Base-by-base conservation (phyloP, 2,329 filamentous ascomycete genomes). In the Eurotiales sp. region DNA sequence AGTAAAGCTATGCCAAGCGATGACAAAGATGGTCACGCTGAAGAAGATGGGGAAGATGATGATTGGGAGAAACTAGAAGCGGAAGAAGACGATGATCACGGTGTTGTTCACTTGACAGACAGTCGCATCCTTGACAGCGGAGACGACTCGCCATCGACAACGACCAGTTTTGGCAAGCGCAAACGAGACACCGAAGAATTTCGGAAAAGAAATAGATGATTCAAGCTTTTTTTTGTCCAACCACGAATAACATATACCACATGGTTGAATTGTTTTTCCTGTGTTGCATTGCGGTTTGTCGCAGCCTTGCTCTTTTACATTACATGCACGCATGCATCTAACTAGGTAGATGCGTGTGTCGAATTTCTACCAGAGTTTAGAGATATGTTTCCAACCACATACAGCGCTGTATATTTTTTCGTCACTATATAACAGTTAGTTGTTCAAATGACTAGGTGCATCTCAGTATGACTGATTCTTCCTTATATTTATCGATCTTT, bases 1-100 rank as follows among this genome's bases (percentile, higher is more conserved):
- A 10, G n/a, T 10, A 21, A 41, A 50, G 10, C 30, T 14, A 30
- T 29, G 12, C 14, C 47, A 2, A 34, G 11, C 19, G 34, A 27
- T 12, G 37, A 23, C 8, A 34, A 42, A 29, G 27, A 56, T 8
- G 27, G 50, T 25, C 15, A 41, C 7, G 44, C 48, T 37, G 43
- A 50, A 10, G 50, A 51, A 43, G 56, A 62, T 5, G 58, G 64
- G 11, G 63, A 65, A 0, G 70, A 73, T 44, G 70, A 70, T n/a
- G 70, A 69, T 27, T 72, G 70, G 70, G 69, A 72, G 50, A 72
- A 71, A 53, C 62, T 73, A 12, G 69, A 72, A 51, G 62, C 58
- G 1, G 63, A 68, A 32, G 69, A 72, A 8, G 61, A 65, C 12
- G 67, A 63, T 23, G 61, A 66, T 21, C 61, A 65, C 45, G 66